phyloP scores from a whole-genome alignment of 805 yeast genomes.

The Saccharomycopsis sp. region DNA sequence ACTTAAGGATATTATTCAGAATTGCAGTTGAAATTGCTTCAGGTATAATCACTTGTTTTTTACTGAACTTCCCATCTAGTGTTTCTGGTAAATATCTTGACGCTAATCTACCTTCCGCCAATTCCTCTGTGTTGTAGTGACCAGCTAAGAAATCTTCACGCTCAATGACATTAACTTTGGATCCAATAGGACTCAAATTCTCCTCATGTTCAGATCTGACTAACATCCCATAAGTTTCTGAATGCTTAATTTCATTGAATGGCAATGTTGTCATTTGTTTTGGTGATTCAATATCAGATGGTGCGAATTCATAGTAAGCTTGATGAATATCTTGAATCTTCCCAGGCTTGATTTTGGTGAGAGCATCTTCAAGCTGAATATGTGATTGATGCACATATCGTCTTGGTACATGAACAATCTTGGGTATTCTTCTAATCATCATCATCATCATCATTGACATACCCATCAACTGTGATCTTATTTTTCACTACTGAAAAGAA shows the following conservation, averaged over 20 bases:
- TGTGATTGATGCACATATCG: too few species aligned
- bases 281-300: not conserved
- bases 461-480: too few species aligned
- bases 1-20: slow-evolving; percentile 52
- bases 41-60: slow-evolving; percentile 50
- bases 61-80: slow-evolving; percentile 45
- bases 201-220: slow-evolving; percentile 16
- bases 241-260: slow-evolving; percentile 9
- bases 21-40: slow-evolving; percentile 48
- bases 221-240: slow-evolving; percentile 20
- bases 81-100: slow-evolving; percentile 52
- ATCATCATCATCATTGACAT: too few species aligned
- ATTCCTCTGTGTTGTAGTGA: slow-evolving; percentile 28
- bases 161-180: slow-evolving; percentile 28
- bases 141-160: slow-evolving; percentile 31
- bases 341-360: too few species aligned
- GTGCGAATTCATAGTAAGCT: not conserved
- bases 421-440: too few species aligned
- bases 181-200: not conserved
- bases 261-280: slow-evolving; percentile 2
- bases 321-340: too few species aligned
- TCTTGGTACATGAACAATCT: too few species aligned
- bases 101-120: slow-evolving; percentile 23
- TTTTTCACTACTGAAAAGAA: too few species aligned
- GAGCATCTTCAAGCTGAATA: too few species aligned